Evolutionary conservation across 2,329 filamentous ascomycete genomes (phyloP).

Genomic region (Trichoderma oligosporum): DNA sequence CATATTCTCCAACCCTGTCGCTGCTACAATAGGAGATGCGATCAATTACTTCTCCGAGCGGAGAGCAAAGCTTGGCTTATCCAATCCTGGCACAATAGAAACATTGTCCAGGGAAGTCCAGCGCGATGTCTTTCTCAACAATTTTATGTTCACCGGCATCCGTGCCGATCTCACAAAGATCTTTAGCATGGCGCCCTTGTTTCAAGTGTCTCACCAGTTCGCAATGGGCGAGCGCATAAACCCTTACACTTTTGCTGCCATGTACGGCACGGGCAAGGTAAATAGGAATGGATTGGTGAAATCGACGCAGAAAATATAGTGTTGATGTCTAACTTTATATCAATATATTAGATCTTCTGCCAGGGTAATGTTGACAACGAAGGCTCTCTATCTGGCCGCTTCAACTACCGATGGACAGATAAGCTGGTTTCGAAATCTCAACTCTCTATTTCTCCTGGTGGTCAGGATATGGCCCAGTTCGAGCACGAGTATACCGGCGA

Average conservation of each 20-base stretch:
- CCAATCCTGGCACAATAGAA: constrained; percentile 91
- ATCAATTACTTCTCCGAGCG: constrained; percentile 79
- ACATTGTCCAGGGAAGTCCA: constrained; percentile 86
- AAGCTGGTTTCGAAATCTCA: constrained; percentile 82
- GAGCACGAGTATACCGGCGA: constrained; percentile 93
- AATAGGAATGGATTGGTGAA: constrained; percentile 13
- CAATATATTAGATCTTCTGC: constrained; percentile 71
- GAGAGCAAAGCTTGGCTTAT: constrained; percentile 80
- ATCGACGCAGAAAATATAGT: not conserved
- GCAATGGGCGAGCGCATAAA: constrained; percentile 89
- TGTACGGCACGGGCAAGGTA: constrained; percentile 92
- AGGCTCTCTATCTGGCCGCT: constrained; percentile 77
- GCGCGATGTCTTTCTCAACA: constrained; percentile 93
- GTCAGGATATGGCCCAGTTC: constrained; percentile 84
- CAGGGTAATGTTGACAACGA: constrained; percentile 96
- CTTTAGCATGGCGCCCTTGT: constrained; percentile 88
- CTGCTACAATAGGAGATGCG: constrained; percentile 67
- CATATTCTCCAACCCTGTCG: constrained; percentile 70
- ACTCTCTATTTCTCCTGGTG: constrained; percentile 75
- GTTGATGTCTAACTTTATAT: constrained; percentile 21
- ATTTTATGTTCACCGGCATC: constrained; percentile 94
- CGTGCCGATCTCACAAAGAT: constrained; percentile 95
- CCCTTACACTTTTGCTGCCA: constrained; percentile 89
- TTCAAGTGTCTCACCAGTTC: constrained; percentile 97
- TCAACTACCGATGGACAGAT: constrained; percentile 87